Evolutionary conservation across 208 protist species (phyloP).

Genomic region (Kentomonas sorsogonicus): DNA sequence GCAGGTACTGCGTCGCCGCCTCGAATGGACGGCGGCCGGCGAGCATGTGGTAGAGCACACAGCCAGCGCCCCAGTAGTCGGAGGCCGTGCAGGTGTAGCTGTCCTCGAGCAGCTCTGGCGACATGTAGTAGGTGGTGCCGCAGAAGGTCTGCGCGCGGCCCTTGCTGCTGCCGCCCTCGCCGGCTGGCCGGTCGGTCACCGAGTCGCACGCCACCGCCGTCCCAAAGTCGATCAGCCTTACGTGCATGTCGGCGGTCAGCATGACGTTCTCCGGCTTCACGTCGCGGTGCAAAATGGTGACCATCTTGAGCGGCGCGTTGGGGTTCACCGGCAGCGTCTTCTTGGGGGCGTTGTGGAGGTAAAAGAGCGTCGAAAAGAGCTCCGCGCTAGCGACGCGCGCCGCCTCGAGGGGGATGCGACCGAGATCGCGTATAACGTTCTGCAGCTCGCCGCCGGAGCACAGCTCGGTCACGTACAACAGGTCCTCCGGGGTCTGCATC

Average conservation of each 20-base stretch:
- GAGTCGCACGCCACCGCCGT: slow-evolving; percentile 80
- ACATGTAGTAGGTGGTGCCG: slow-evolving; percentile 92
- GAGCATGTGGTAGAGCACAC: slow-evolving; percentile 90
- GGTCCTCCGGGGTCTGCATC: slow-evolving; percentile 77
- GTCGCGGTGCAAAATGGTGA: slow-evolving; percentile 92
- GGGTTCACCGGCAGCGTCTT: neutral
- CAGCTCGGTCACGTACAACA: slow-evolving; percentile 83
- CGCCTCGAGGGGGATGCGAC: slow-evolving; percentile 78
- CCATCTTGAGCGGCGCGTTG: slow-evolving; percentile 24
- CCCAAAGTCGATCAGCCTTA: slow-evolving; percentile 96
- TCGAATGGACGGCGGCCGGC: slow-evolving; percentile 84
- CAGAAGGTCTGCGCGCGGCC: slow-evolving; percentile 81
- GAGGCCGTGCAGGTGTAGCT: slow-evolving; percentile 90
- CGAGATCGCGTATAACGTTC: slow-evolving; percentile 40
- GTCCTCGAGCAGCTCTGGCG: slow-evolving; percentile 89
- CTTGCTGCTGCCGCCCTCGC: slow-evolving; percentile 36
- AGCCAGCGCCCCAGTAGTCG: slow-evolving; percentile 93
- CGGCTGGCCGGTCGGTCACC: slow-evolving; percentile 55
- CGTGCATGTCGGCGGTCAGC: slow-evolving; percentile 84
- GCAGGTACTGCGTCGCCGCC: slow-evolving; percentile 77
- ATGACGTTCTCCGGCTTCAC: slow-evolving; percentile 97
- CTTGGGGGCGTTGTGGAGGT: slow-evolving; percentile 90
- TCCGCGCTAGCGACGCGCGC: slow-evolving; percentile 87
- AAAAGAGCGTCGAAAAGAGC: slow-evolving; percentile 93
- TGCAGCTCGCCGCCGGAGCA: slow-evolving; percentile 85